Base-by-base conservation (phyloP, 1,284 basidiomycete species). In the Pseudomicrostroma phylloplanum region DNA sequence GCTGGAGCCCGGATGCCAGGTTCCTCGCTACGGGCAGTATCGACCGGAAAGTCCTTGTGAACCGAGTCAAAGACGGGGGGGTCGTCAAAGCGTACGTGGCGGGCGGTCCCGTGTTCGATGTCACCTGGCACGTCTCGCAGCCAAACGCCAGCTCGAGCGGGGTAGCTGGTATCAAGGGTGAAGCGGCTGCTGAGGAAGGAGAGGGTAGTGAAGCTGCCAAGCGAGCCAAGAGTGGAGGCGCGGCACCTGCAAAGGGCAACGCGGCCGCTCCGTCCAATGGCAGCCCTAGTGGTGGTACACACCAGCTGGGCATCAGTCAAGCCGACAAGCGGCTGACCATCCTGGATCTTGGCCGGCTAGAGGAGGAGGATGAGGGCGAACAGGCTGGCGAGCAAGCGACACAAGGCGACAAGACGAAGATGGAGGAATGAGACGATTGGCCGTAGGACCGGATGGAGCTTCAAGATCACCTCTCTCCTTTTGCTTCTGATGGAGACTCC, bases 11-110 rank as follows among this genome's bases (percentile, higher is more conserved):
- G 0, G 72, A 71, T 58, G 76, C 69, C 7, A 66, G 71, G 15
- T 78, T 71, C 60, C 56, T 79, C 9, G 76, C 73, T 1, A 78
- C 77, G 1, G 77, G 77, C 11, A 74, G 74, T 11, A 74, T 76
- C 56, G 77, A 79, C 62, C 66, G 69, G 60, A 68, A 67, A 56
- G 70, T 76, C 19, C 40, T 69, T 42, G 66, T 79, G 36, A 68
- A 70, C 19, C 68, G 74, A 9, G 64, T 76, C 15, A 46, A 55
- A 39, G 67, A 65, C 39, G 65, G 64, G 15, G 36, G 49, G 15
- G 36, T 57, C n/a, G 40, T 63, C 23, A 56, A 67, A 26, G 57
- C 57, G 21, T 65, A 67, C 43, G 56, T 55, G 1, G 69, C 57
- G 1, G 61, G 57, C 3, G 69, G 69, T 8, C 55, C 65, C 1